Evolutionary conservation across 1,284 basidiomycete species (phyloP), one percentile per base, ranked within the genome.

Genomic region (Apiotrichum montevideense): DNA sequence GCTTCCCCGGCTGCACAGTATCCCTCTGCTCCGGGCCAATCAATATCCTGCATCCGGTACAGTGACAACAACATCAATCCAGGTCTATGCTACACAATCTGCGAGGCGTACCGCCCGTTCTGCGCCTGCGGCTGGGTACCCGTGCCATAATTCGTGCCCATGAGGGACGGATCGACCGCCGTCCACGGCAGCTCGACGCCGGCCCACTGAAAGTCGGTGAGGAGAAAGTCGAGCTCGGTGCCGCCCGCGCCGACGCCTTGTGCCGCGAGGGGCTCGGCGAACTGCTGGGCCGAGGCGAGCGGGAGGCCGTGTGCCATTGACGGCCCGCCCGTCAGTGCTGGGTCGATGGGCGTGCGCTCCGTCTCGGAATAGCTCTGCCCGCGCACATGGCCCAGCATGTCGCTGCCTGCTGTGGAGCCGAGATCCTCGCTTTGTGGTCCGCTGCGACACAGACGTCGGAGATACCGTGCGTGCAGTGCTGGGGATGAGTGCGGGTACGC

Each of bases 401-500:
- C 46, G 13, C 33, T 43, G 42, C 4, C 13, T 13, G 51, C 15
- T 15, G n/a, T 3, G 4, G 51, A 46, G 2, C 32, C 35, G 9
- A 15, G 35, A 7, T 14, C 14, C 13, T 48, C 46, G 33, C 14
- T 13, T 39, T 33, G 39, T n/a, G 46, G 35, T 9, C 40, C 40
- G 40, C 33, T 35, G n/a, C 65, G 65, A 47, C 55, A 54, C 34
- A 68, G 62, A 7, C 67, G 56, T 11, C 68, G 63, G 11, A 72
- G 60, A 49, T 68, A 70, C 48, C 56, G 61, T 5, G 68, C 68
- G 52, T 72, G 70, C 13, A 72, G 58, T 2, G 64, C 61, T 3
- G 70, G 66, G 4, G 66, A 66, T 32, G 68, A 68, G 48, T 58
- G 55, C 0, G 67, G 62, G 41, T 70, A 72, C 8, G 63, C 59